Percentiles rank a stretch among this genome's conserved stretches.
These are phyloP conservation scores for Globisporangium ultimum DNA, from an alignment of 352 stramenopile species.

Conservation along the genomic window DNA sequence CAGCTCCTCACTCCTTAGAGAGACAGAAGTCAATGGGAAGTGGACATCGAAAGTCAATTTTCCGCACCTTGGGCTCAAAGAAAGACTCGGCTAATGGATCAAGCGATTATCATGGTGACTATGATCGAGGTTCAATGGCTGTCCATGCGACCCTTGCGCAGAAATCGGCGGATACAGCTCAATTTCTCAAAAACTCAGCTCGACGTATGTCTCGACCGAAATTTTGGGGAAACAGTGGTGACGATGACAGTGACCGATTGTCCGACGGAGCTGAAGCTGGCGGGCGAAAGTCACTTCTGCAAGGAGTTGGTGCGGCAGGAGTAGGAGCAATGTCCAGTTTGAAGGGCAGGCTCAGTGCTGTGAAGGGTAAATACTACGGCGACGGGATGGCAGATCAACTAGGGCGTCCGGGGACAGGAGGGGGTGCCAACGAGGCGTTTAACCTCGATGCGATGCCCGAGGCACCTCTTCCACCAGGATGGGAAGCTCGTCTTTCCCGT, in stretches of 20 bases:
- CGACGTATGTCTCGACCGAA: conserved; percentile 59
- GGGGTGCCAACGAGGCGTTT: conserved; percentile 40
- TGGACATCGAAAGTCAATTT: conserved; percentile 48
- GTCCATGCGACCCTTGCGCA: conserved; percentile 58
- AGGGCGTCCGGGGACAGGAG: conserved; percentile 6
- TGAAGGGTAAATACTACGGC: conserved; percentile 84
- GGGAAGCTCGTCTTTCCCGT: conserved; percentile 74
- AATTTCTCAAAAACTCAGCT: conserved; percentile 75
- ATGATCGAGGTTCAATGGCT: conserved; percentile 40
- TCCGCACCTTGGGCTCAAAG: conserved; percentile 74
- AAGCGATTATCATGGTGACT: conserved; percentile 21
- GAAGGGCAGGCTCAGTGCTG: conserved; percentile 63
- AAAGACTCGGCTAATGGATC: conserved; percentile 46
- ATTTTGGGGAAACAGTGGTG: conserved; percentile 47
- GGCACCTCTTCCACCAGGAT: conserved; percentile 58
- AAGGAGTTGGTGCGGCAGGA: conserved; percentile 50
- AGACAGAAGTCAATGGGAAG: conserved; percentile 34
- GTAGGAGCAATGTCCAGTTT: conserved; percentile 67
- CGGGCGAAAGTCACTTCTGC: conserved; percentile 59
- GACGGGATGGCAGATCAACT: conserved; percentile 8
- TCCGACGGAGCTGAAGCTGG: conserved; percentile 46
- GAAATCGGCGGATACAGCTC: conserved; percentile 68
- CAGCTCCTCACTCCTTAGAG: conserved; percentile 19
- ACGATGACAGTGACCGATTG: conserved; percentile 43
- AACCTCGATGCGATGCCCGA: conserved; percentile 67